phyloP scores from a whole-genome alignment of 176 grass and related monocot genomes.

The Phyllostachys edulis region DNA sequence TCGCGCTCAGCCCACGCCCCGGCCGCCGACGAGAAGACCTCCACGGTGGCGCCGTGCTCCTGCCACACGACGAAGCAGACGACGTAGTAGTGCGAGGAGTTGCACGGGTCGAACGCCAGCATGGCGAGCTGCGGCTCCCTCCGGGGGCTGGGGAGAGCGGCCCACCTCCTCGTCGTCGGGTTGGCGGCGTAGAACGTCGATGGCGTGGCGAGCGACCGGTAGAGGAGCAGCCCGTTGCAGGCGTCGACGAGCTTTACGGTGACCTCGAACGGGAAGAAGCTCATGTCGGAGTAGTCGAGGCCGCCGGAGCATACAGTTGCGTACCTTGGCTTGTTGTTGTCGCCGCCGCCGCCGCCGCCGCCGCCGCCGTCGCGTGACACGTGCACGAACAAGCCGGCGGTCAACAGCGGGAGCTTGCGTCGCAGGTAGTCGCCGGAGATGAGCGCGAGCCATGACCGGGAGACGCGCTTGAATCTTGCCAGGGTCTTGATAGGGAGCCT shows the following conservation, averaged over 20 bases:
- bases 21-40: constrained; percentile 34
- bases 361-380: neutral
- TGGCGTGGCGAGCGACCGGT: neutral
- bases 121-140: constrained; percentile 18
- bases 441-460: constrained; percentile 34
- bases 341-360: neutral
- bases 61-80: constrained; percentile 17
- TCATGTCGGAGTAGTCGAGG: constrained; percentile 22
- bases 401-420: constrained; percentile 10
- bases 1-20: constrained; percentile 23
- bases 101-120: constrained; percentile 38
- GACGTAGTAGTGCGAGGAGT: constrained; percentile 27
- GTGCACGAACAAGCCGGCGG: constrained; percentile 18
- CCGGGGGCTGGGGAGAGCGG: constrained; percentile 7
- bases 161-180: constrained; percentile 24
- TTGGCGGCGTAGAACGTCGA: constrained; percentile 27
- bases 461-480: constrained; percentile 39
- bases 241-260: constrained; percentile 24
- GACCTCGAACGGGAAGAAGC: constrained; percentile 41
- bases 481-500: constrained; percentile 37
- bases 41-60: constrained; percentile 7
- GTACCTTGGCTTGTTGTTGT: constrained; percentile 3
- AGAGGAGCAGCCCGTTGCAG: constrained; percentile 45
- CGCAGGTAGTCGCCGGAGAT: constrained; percentile 33
- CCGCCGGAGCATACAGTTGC: neutral